Conservation (phyloP, 73 alveolate genomes). For the Paramecium sexaurelia region DNA sequence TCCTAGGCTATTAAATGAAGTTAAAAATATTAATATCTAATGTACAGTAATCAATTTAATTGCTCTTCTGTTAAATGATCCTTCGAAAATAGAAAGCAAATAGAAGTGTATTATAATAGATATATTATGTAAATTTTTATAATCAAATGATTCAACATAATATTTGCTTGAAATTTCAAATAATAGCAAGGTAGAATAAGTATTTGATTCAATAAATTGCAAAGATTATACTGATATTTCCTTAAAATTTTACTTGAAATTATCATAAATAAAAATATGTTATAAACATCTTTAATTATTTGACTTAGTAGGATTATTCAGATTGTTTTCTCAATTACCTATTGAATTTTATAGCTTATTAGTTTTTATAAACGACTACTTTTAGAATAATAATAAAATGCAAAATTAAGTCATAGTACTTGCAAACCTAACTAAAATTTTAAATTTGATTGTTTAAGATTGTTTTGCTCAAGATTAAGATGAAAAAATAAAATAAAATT, state of each 20-base stretch:
- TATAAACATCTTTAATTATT: not conserved
- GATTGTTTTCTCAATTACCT: not conserved
- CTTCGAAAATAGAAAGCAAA: not conserved
- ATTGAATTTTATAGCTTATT: not conserved
- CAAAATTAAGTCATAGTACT: not conserved
- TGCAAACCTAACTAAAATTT: not conserved
- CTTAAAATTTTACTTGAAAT: not conserved
- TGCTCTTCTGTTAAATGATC: not conserved
- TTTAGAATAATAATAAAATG: too few species aligned
- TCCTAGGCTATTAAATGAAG: not conserved
- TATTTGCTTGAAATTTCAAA: too few species aligned
- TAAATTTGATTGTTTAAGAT: not conserved
- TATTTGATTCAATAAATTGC: not conserved
- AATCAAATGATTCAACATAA: too few species aligned
- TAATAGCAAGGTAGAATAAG: too few species aligned
- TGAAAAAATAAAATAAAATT: not conserved
- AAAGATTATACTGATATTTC: not conserved
- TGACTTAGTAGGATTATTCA: not conserved
- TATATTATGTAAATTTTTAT: too few species aligned
- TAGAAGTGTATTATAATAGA: not conserved
- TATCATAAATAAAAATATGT: not conserved
- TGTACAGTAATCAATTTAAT: not conserved
- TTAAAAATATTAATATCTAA: not conserved
- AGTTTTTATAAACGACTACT: not conserved
- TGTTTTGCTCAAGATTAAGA: not conserved